A percentile compares a stretch with the other conserved stretches of the same genome.
These are phyloP conservation scores for Ascochyta viciae-villosae DNA, from an alignment of 2,329 filamentous ascomycete species.

Conservation along the genomic window DNA sequence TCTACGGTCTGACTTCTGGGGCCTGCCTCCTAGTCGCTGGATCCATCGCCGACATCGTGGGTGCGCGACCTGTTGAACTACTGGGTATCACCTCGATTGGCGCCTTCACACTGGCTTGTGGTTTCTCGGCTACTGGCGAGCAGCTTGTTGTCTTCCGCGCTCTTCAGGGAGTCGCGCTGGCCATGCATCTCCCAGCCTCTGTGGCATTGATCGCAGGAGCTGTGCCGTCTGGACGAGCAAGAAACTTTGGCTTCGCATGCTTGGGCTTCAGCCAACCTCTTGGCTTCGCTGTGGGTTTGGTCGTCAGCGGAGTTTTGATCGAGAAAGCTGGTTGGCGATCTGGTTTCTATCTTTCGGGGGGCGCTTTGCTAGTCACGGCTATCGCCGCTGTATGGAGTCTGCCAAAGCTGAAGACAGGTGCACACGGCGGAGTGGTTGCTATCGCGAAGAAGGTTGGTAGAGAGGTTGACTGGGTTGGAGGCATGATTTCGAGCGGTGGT, in stretches of 20 bases:
- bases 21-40: constrained; percentile 59
- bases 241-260: constrained; percentile 48
- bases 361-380: constrained; percentile 45
- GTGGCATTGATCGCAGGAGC: constrained; percentile 53
- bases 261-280: constrained; percentile 57
- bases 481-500: constrained; percentile 31
- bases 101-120: constrained; percentile 54
- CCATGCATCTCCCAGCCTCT: constrained; percentile 57
- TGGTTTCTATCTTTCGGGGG: constrained; percentile 53
- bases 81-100: constrained; percentile 53
- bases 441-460: constrained; percentile 23
- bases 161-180: constrained; percentile 55
- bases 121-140: constrained; percentile 54
- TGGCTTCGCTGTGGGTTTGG: constrained; percentile 60
- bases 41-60: constrained; percentile 60
- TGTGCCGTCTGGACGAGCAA: constrained; percentile 31
- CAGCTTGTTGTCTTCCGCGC: constrained; percentile 55
- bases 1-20: constrained; percentile 53
- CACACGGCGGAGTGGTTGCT: neutral
- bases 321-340: constrained; percentile 58
- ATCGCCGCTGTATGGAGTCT: constrained; percentile 39
- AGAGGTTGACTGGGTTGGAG: constrained; percentile 42
- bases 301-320: constrained; percentile 58
- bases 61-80: constrained; percentile 54
- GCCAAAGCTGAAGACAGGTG: constrained; percentile 26